Percentiles rank a stretch among this genome's conserved stretches.
Evolutionary conservation across 2,329 filamentous ascomycete genomes (phyloP).

Genomic region (Botryotinia convoluta): DNA sequence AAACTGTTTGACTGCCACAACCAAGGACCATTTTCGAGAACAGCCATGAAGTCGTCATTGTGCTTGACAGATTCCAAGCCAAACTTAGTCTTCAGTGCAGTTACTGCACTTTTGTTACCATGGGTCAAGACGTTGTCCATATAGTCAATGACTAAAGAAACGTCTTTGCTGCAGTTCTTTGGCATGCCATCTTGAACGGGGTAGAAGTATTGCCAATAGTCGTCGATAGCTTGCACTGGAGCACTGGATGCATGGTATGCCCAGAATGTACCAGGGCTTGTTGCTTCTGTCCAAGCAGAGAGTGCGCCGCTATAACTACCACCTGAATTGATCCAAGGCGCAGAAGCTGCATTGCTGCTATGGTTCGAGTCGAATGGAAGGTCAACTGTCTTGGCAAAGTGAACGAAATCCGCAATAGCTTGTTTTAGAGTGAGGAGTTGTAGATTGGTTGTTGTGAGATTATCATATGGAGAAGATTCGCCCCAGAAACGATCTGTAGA

Average conservation of each 20-base stretch:
- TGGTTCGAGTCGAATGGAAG: constrained; percentile 52
- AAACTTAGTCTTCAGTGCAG: constrained; percentile 51
- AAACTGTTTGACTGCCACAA: constrained; percentile 56
- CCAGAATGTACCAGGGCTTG: constrained; percentile 56
- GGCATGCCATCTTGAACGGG: constrained; percentile 58
- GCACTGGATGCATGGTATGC: constrained; percentile 57
- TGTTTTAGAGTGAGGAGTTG: constrained; percentile 54
- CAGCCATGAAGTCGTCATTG: constrained; percentile 27
- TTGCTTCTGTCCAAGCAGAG: constrained; percentile 53
- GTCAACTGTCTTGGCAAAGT: constrained; percentile 52
- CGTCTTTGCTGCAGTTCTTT: constrained; percentile 54
- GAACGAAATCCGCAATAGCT: constrained; percentile 51
- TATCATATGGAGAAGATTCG: constrained; percentile 50
- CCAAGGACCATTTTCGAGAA: constrained; percentile 55
- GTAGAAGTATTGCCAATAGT: constrained; percentile 59
- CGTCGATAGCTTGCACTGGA: constrained; percentile 52
- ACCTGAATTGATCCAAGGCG: constrained; percentile 56
- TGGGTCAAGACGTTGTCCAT: constrained; percentile 49
- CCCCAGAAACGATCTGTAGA: constrained; percentile 55
- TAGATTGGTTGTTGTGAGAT: constrained; percentile 52
- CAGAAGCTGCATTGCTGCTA: constrained; percentile 48
- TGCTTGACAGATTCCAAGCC: constrained; percentile 44
- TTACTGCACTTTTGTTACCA: constrained; percentile 44
- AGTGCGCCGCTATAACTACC: constrained; percentile 57
- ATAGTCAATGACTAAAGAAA: constrained; percentile 51